These are phyloP conservation scores for Naganishia albida DNA, from an alignment of 1,284 basidiomycete species.

Conservation along the genomic window DNA sequence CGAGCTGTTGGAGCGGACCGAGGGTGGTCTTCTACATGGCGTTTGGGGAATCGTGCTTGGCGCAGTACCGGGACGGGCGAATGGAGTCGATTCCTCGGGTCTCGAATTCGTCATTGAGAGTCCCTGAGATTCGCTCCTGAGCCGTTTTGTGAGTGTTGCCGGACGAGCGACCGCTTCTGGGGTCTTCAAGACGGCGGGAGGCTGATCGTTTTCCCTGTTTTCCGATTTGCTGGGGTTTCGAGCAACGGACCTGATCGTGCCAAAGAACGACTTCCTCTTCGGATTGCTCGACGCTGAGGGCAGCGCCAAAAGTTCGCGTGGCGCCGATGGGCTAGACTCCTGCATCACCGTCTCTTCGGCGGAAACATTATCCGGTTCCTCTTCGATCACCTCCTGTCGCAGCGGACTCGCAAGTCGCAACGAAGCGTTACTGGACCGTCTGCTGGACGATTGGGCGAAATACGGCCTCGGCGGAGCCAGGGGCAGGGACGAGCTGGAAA, in stretches of 20 bases:
- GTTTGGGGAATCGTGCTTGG: not conserved
- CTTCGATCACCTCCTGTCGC: constrained; percentile 32
- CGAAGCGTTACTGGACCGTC: constrained; percentile 26
- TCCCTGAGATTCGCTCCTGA: not conserved
- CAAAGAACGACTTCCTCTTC: constrained; percentile 17
- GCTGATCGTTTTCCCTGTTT: constrained; percentile 7
- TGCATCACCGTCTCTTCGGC: not conserved
- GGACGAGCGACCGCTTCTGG: constrained; percentile 19
- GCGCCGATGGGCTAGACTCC: not conserved
- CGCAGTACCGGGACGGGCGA: not conserved
- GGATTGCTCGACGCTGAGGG: not conserved
- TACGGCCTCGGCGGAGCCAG: constrained; percentile 31
- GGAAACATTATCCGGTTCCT: constrained; percentile 21
- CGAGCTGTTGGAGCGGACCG: constrained; percentile 5
- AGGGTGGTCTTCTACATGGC: constrained; percentile 6
- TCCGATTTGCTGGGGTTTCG: constrained; percentile 12
- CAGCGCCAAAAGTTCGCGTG: not conserved
- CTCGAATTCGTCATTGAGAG: not conserved
- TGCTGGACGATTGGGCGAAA: constrained; percentile 28
- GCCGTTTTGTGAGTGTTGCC: not conserved
- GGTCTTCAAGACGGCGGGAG: constrained; percentile 7
- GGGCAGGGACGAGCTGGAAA: constrained; percentile 27
- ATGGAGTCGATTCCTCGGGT: not conserved
- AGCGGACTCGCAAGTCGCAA: constrained; percentile 30
- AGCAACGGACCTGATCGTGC: not conserved